Base-by-base conservation (phyloP, 2,329 filamentous ascomycete genomes). In the Trichoderma guizhouense region DNA sequence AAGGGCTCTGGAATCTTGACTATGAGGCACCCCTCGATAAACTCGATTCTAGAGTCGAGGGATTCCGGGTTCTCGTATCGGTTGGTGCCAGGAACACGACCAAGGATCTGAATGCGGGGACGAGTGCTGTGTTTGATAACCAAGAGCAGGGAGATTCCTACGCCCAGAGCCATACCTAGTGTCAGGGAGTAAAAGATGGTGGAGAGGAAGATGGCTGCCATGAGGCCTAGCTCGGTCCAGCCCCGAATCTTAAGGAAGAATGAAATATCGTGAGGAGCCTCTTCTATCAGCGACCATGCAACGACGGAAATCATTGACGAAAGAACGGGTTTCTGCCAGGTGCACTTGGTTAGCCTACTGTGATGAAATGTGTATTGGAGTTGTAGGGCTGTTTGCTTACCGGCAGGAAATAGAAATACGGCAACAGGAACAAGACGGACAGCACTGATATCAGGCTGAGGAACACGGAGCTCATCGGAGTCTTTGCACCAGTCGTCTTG, bases 1-100 rank as follows among this genome's bases (percentile, higher is more conserved):
- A 99, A 85, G 0, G 96, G 96, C 79, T 99, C 96, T 0, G 96
- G 95, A 70, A 99, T 98, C 85, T 98, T 98, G 77, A 98, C 94
- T 73, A 99, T 97, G 11, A 99, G 85, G 73, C 93, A 97, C 18
- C 95, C 93, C 75, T 98, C 95, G 68, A 98, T 88, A 77, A 97
- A 95, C 79, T 98, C 95, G 3, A 98, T 86, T 32, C 88, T 86
- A 58, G 92, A 90, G 0, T 91, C 88, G 71, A 92, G 88, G 0
- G 91, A 84, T 77, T 91, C 95, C 1, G 95, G 94, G 77, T 97
- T 97, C 74, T 95, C 93, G 77, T 97, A 98, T 6, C 89, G 90
- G 74, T 92, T 89, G 0, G 93, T 97, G 12, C 93, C 93, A 0
- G 93, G 92, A 1, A 97, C 90, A 71, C 95, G 93, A 43, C 96